Conservation (phyloP, 1,139 yeast species). For the Torulaspora globosa region DNA sequence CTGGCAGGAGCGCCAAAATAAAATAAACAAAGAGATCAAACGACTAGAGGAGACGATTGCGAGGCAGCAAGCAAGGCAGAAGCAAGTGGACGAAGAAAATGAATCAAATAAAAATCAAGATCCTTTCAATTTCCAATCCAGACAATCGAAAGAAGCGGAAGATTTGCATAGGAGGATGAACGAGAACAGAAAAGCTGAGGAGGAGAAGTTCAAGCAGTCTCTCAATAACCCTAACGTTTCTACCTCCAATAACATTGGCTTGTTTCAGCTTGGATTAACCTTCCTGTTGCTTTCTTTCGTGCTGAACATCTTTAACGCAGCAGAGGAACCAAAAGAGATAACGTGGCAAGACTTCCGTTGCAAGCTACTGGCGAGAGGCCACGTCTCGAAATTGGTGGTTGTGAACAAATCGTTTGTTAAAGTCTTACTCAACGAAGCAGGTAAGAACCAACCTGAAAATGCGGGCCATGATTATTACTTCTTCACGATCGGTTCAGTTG, state of each 20-base stretch:
- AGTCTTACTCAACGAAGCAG: slow-evolving; percentile 63
- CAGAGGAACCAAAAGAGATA: slow-evolving; percentile 38
- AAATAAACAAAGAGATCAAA: slow-evolving; percentile 26
- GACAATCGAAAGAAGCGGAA: slow-evolving; percentile 18
- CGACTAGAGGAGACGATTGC: slow-evolving; percentile 25
- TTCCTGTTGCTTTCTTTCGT: slow-evolving; percentile 34
- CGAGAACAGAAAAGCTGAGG: slow-evolving; percentile 30
- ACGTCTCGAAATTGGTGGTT: slow-evolving; percentile 63
- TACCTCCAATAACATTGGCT: slow-evolving; percentile 34
- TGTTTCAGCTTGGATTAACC: slow-evolving; percentile 37
- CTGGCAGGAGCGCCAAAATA: slow-evolving; percentile 22
- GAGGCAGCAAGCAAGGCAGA: slow-evolving; percentile 20
- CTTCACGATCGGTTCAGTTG: slow-evolving; percentile 71
- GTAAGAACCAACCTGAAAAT: slow-evolving; percentile 43
- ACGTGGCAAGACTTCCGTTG: slow-evolving; percentile 66
- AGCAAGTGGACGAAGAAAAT: slow-evolving; percentile 6
- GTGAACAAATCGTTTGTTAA: slow-evolving; percentile 61
- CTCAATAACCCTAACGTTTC: slow-evolving; percentile 34
- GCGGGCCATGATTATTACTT: slow-evolving; percentile 46
- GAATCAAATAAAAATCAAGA: slow-evolving; percentile 6
- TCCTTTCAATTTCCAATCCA: slow-evolving; percentile 16
- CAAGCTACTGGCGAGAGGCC: slow-evolving; percentile 57
- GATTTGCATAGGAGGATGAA: slow-evolving; percentile 16
- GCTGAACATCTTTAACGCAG: slow-evolving; percentile 30
- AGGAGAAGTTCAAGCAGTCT: slow-evolving; percentile 17